Evolutionary conservation across 2,329 filamentous ascomycete genomes (phyloP).

Genomic region (Alternaria panax): DNA sequence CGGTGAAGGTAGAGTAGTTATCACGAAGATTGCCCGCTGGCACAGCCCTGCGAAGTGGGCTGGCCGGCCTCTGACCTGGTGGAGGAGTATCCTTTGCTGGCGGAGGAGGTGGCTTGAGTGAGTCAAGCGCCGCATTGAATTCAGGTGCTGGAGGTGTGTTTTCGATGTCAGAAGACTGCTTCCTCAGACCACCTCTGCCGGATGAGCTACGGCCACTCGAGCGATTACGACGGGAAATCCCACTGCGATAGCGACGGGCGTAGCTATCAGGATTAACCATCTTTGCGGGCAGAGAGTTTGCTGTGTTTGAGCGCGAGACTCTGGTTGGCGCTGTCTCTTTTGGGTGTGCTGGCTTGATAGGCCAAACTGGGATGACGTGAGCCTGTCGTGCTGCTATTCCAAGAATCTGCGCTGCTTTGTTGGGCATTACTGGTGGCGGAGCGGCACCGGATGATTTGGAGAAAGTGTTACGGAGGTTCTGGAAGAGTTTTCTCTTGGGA

Average conservation of each 20-base stretch:
- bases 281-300: conserved; percentile 35
- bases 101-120: conserved; percentile 49
- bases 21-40: conserved; percentile 25
- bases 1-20: conserved; percentile 16
- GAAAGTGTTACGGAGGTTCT: conserved; percentile 40
- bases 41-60: conserved; percentile 28
- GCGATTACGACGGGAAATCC: conserved; percentile 5
- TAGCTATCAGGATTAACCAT: conserved; percentile 22
- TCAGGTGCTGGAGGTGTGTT: conserved; percentile 1
- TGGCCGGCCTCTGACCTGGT: conserved; percentile 15
- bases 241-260: conserved; percentile 9
- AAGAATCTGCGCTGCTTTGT: conserved; percentile 45
- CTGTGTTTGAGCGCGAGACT: conserved; percentile 32
- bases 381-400: conserved; percentile 34
- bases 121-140: conserved; percentile 17
- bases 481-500: conserved; percentile 53
- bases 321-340: conserved; percentile 21
- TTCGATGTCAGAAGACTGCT: conserved; percentile 10
- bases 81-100: conserved; percentile 55
- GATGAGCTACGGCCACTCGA: conserved; percentile 15
- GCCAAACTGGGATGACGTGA: conserved; percentile 19
- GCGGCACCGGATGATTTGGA: conserved; percentile 19
- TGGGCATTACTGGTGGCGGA: conserved; percentile 27
- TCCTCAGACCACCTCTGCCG: conserved; percentile 9
- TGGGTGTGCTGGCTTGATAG: conserved; percentile 22